These are phyloP conservation scores for Gracilaria domingensis DNA, from an alignment of 23 red algal species.

Conservation along the genomic window DNA sequence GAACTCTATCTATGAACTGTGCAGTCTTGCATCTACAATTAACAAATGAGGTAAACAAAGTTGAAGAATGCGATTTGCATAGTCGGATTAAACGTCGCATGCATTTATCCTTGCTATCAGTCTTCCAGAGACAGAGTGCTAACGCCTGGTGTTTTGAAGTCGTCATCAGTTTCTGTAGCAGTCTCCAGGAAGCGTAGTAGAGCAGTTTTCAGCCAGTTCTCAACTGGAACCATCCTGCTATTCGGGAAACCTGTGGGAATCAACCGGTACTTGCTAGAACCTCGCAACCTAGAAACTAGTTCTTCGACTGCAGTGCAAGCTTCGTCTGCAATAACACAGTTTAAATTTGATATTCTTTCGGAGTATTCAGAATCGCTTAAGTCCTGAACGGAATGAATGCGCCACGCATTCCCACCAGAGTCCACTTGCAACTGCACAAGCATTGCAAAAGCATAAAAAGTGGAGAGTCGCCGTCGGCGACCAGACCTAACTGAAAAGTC, in stretches of 20 bases:
- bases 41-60: too few relatives aligned
- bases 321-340: slow-evolving; percentile 42
- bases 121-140: slow-evolving; percentile 3
- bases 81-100: too few relatives aligned
- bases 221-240: slow-evolving; percentile 31
- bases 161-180: neutral
- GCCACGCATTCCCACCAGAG: slow-evolving; percentile 56
- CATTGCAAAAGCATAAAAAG: slow-evolving; percentile 55
- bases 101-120: neutral
- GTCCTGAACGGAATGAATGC: slow-evolving; percentile 12
- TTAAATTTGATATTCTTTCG: slow-evolving; percentile 16
- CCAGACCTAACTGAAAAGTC: slow-evolving; percentile 33
- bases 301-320: slow-evolving; percentile 36
- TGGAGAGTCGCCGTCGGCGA: slow-evolving; percentile 33
- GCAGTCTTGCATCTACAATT: too few relatives aligned
- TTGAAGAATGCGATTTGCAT: too few relatives aligned
- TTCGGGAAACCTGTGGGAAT: slow-evolving; percentile 30
- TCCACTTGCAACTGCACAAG: slow-evolving; percentile 46
- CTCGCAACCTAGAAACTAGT: slow-evolving; percentile 11
- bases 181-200: slow-evolving; percentile 34
- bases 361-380: slow-evolving; percentile 25
- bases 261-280: slow-evolving; percentile 42
- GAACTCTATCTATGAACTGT: too few relatives aligned
- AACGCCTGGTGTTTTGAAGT: neutral
- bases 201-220: slow-evolving; percentile 27